Evolutionary conservation across 2,329 filamentous ascomycete genomes (phyloP).

Genomic region (Reticulascus tulasneorum): DNA sequence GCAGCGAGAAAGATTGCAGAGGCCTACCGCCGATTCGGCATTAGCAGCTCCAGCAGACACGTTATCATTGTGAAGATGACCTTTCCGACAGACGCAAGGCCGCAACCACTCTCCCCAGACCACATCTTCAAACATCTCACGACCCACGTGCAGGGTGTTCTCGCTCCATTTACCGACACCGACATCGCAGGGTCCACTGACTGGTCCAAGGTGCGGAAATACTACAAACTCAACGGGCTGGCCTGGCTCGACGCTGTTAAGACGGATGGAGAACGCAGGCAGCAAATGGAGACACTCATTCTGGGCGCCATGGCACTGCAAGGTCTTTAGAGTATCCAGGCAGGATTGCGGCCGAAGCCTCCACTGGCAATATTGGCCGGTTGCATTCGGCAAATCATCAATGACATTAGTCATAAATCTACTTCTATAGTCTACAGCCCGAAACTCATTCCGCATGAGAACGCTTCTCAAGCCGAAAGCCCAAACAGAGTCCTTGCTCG

Average conservation of each 20-base stretch:
- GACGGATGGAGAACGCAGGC: conserved; percentile 38
- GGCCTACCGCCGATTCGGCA: conserved; percentile 83
- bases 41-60: conserved; percentile 64
- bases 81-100: conserved; percentile 38
- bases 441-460: conserved; percentile 6
- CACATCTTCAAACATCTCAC: conserved; percentile 56
- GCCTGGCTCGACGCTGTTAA: conserved; percentile 43
- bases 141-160: conserved; percentile 57
- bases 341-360: no score
- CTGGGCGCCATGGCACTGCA: conserved; percentile 76
- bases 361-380: no score
- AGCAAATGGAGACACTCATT: conserved; percentile 64
- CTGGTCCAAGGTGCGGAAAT: conserved; percentile 68
- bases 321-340: no score
- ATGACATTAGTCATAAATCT: background rate
- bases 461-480: conserved; percentile 20
- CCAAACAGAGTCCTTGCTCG: conserved; percentile 43
- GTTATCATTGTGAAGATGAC: conserved; percentile 81
- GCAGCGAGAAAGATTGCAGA: conserved; percentile 72
- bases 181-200: conserved; percentile 59
- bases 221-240: conserved; percentile 76
- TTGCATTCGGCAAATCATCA: no score
- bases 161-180: conserved; percentile 58
- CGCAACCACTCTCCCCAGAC: conserved; percentile 39
- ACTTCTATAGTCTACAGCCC: background rate